A percentile compares a stretch with the other conserved stretches of the same genome.
phyloP scores from a whole-genome alignment of 306 rosid species.

The Quercus agrifolia region DNA sequence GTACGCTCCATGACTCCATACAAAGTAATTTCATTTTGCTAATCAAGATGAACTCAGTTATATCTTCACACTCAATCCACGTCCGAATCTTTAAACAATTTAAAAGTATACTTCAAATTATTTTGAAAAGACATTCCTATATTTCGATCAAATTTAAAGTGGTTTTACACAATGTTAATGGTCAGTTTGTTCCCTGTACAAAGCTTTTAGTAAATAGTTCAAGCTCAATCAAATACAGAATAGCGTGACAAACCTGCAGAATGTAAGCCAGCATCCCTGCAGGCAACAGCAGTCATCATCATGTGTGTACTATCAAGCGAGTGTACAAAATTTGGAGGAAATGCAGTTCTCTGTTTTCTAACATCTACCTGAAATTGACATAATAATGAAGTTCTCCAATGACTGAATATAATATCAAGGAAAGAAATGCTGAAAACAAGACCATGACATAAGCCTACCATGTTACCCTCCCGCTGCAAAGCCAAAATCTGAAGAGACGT shows the following conservation, averaged over 20 bases:
- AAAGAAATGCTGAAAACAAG: not conserved
- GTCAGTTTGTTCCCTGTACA: too few species aligned
- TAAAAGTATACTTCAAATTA: not conserved
- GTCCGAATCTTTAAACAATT: not conserved
- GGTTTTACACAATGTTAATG: too few species aligned
- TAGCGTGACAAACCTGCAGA: constrained; percentile 66
- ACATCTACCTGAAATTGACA: constrained; percentile 49
- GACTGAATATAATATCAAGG: constrained; percentile 8
- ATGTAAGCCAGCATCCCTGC: constrained; percentile 72
- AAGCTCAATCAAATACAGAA: not conserved
- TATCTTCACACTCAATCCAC: not conserved
- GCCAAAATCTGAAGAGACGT: constrained; percentile 85
- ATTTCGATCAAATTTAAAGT: too few species aligned
- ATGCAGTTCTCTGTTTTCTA: constrained; percentile 80
- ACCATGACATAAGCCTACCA: constrained; percentile 22
- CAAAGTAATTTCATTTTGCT: not conserved
- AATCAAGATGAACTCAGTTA: not conserved
- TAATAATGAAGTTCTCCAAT: not conserved
- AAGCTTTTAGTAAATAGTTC: not conserved
- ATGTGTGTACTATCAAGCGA: constrained; percentile 82
- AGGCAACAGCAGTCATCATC: constrained; percentile 94
- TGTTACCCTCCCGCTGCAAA: constrained; percentile 62
- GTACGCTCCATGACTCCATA: not conserved
- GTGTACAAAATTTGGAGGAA: constrained; percentile 86
- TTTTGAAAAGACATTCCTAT: too few species aligned